These are phyloP conservation scores for Fistulifera pelliculosa DNA, from an alignment of 108 stramenopile species.

Conservation along the genomic window DNA sequence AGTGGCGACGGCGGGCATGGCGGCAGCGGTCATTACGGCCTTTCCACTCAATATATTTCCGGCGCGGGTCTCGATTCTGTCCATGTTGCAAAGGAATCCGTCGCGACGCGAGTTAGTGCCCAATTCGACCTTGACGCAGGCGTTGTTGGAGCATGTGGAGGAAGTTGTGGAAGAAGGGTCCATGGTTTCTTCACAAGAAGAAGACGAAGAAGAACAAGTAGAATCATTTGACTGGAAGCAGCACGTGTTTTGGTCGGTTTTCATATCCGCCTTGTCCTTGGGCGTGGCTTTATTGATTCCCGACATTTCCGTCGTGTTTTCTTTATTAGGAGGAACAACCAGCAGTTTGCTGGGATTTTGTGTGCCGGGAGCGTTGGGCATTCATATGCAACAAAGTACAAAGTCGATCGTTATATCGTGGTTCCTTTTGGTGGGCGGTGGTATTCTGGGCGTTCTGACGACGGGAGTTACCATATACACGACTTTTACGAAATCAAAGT, in stretches of 20 bases:
- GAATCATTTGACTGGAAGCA: slow-evolving; percentile 6
- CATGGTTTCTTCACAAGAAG: not conserved
- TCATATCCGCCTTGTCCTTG: slow-evolving; percentile 47
- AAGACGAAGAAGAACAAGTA: slow-evolving; percentile 5
- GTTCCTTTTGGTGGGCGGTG: slow-evolving; percentile 47
- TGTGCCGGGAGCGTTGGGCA: slow-evolving; percentile 58
- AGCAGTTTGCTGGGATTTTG: slow-evolving; percentile 57
- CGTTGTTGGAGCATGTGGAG: slow-evolving; percentile 5
- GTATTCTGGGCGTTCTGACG: slow-evolving; percentile 42
- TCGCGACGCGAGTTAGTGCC: not conserved
- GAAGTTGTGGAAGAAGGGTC: slow-evolving; percentile 5
- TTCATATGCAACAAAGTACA: slow-evolving; percentile 6
- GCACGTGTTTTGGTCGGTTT: slow-evolving; percentile 18
- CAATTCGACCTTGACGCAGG: slow-evolving; percentile 3
- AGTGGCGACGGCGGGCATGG: slow-evolving; percentile 56
- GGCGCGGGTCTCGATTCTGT: slow-evolving; percentile 42
- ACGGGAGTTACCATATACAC: slow-evolving; percentile 58
- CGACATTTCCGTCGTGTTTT: slow-evolving; percentile 69
- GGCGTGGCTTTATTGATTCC: slow-evolving; percentile 56
- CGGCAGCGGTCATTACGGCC: slow-evolving; percentile 67
- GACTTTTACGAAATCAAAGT: slow-evolving; percentile 4
- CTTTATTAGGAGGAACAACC: slow-evolving; percentile 66
- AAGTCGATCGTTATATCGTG: slow-evolving; percentile 15
- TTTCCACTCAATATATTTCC: slow-evolving; percentile 81
- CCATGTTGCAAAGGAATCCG: not conserved